Evolutionary conservation across 2,329 filamentous ascomycete species (phyloP), one percentile per base, ranked within the genome.

Genomic region (Whalleya microplaca): DNA sequence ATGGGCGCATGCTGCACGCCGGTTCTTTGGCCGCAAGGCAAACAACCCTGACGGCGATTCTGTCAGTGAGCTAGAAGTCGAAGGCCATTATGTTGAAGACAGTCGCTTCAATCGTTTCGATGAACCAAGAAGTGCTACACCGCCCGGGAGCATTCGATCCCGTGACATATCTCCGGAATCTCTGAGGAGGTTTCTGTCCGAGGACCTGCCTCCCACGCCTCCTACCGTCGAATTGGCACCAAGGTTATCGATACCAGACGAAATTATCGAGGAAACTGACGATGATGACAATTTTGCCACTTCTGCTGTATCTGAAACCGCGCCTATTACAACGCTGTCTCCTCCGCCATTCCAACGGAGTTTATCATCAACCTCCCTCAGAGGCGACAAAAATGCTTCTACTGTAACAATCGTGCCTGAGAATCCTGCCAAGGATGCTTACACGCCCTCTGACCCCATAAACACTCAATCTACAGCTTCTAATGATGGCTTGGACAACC

Each of bases 271-370:
- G 52, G 79, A 81, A 49, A 74, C 73, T 44, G 83, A 86, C 48
- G 83, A 87, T 58, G 84, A 87, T 63, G 82, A 85, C 61, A 86
- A 86, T 71, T 87, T 87, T 64, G 83, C 83, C n/a, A 79, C 76
- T 3, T 80, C 80, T 1, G 77, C 79, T 2, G 65, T 71, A 6
- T 78, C 78, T 0, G 82, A 84, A 51, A 73, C 58, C 2, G 72
- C 75, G 20, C 68, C 75, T 1, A 80, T 76, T 55, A 68, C 74
- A 19, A 82, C 80, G 41, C 71, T 85, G 16, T 84, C 83, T 2
- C 82, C 83, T 8, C 82, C 83, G 0, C 83, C 83, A 0, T 75
- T 76, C 43, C 76, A 76, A 58, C 76, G 78, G 20, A 71, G 68
- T 3, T 51, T 68, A 29, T 73, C 75, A 0, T 61, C 70, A 9